These are phyloP conservation scores for Raphanus raphanistrum DNA, from an alignment of 345 rosid species.

Conservation along the genomic window DNA sequence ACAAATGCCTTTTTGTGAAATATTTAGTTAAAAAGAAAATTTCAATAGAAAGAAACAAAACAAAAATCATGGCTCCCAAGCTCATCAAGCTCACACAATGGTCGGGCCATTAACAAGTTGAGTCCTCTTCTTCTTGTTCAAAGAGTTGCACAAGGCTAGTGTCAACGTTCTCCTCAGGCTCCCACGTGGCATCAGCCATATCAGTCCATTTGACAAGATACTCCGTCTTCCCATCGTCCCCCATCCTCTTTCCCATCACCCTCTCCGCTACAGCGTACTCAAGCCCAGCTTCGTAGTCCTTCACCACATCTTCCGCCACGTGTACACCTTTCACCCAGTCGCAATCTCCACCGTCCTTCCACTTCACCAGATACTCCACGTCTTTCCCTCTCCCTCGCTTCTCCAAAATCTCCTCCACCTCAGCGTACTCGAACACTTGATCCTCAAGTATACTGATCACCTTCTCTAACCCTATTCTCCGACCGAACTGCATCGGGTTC, in stretches of 20 bases:
- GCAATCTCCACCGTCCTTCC: constrained; percentile 80
- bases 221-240: constrained; percentile 61
- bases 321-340: constrained; percentile 70
- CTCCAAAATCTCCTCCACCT: constrained; percentile 79
- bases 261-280: constrained; percentile 86
- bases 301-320: constrained; percentile 70
- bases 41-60: neutral
- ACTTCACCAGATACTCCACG: constrained; percentile 70
- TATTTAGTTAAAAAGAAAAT: neutral
- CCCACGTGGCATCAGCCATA: constrained; percentile 85
- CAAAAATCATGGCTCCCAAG: neutral
- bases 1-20: neutral
- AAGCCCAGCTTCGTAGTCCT: constrained; percentile 76
- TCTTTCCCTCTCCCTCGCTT: constrained; percentile 70
- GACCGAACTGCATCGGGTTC: constrained; percentile 70
- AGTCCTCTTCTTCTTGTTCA: constrained; percentile 34
- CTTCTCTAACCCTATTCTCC: constrained; percentile 75
- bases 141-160: constrained; percentile 58
- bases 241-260: constrained; percentile 61
- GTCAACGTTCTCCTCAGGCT: constrained; percentile 83
- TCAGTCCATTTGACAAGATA: constrained; percentile 81
- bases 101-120: constrained; percentile 13
- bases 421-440: constrained; percentile 68
- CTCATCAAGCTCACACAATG: neutral
- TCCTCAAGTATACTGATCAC: constrained; percentile 56